Base-by-base conservation (phyloP, 257 asterid species). In the Solanum pennellii region DNA sequence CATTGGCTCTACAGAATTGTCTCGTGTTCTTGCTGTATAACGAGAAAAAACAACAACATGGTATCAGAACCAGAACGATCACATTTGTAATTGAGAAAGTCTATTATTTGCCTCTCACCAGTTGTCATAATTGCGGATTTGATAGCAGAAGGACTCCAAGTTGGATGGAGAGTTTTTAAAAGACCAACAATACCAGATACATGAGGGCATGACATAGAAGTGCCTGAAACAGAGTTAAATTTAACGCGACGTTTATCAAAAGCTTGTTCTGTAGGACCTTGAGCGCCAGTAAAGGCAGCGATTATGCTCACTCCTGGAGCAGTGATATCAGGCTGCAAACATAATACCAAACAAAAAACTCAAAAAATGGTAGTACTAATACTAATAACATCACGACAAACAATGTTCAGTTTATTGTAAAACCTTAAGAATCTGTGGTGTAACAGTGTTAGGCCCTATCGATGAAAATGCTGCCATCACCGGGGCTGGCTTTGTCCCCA, bases 141-240 rank as follows among this genome's bases (percentile, higher is more conserved):
- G 83, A 97, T 97, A 35, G 98, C 99, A 6, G 99, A 96, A 7
- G 98, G 99, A 90, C 98, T 95, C 99, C 99, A 97, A 33, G 89
- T 86, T 1, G 99, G 99, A 84, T 94, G 88, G 39, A 94, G 93
- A 45, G 98, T 92, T 94, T 94, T 95, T 87, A 97, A 89, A 65
- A 97, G 96, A 87, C 98, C 98, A 13, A 91, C 99, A 20, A 97
- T 85, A 6, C 99, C 99, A 65, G 99, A 89, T 45, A 97, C 87
- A 86, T 95, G 98, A 87, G 99, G 99, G 89, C 99, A 97, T 0
- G 98, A 94, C 99, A 97, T 95, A 74, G 99, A 97, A 75, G 99
- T 97, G 20, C 99, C 99, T 0, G 99, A 97, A 4, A 91, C 94
- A 3, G 93, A 90, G 56, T 94, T 95, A 87, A 92, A 97, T 49